Evolutionary conservation across 2,329 filamentous ascomycete species (phyloP).

Genomic region (Talaromyces sp.): DNA sequence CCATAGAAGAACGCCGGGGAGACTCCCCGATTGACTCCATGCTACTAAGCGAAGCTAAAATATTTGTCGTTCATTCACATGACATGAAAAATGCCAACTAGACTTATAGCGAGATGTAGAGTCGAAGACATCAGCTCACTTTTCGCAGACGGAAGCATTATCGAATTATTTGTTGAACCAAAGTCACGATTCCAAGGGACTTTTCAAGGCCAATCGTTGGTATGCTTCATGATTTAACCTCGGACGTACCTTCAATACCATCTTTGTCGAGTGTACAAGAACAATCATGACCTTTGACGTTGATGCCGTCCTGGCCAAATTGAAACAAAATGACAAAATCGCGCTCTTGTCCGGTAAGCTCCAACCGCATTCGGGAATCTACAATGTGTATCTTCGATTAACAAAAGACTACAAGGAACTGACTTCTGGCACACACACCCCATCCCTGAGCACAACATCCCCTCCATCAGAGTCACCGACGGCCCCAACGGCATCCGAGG

Average conservation of each 20-base stretch:
- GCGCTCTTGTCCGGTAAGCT: slow-evolving; percentile 2
- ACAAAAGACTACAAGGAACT: not conserved
- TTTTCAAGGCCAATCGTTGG: not conserved
- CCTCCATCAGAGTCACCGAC: slow-evolving; percentile 64
- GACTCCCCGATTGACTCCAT: not conserved
- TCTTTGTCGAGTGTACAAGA: not conserved
- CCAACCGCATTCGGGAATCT: no score
- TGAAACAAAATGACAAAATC: slow-evolving; percentile 13
- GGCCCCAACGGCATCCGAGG: slow-evolving; percentile 69
- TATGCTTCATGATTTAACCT: not conserved
- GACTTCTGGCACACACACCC: slow-evolving; percentile 69
- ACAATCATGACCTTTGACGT: slow-evolving; percentile 5
- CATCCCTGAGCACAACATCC: slow-evolving; percentile 61
- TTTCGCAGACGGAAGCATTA: not conserved
- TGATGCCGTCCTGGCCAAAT: slow-evolving; percentile 6
- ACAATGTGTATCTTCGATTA: slow-evolving; percentile 11
- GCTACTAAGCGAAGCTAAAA: not conserved
- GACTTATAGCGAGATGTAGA: not conserved
- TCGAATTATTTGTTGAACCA: not conserved
- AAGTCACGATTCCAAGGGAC: not conserved
- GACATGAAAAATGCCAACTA: not conserved
- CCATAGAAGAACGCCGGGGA: not conserved
- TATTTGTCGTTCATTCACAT: not conserved
- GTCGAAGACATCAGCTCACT: not conserved
- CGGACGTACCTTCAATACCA: not conserved